Conservation (phyloP, 139 green algal species). For the Micractinium sp. region DNA sequence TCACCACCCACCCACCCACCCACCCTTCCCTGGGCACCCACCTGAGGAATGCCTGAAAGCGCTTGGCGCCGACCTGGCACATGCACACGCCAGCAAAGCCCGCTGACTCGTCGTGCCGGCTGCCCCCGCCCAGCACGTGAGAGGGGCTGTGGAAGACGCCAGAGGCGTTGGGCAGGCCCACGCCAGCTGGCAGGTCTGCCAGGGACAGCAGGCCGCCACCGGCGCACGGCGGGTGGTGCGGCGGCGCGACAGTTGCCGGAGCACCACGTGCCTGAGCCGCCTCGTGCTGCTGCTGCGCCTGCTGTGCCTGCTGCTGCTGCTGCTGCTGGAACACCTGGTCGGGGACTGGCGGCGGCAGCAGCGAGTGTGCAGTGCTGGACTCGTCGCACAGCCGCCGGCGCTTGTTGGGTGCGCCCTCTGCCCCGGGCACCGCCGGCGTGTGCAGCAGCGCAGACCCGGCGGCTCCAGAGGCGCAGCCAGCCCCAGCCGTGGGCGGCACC, state of each 20-base stretch:
- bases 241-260: not conserved
- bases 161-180: not conserved
- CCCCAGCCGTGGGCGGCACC: not conserved
- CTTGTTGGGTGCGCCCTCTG: not conserved
- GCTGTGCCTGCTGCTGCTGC: not conserved
- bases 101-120: not conserved
- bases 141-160: constrained; percentile 4
- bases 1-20: not conserved
- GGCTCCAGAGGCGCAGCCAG: not conserved
- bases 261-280: not conserved
- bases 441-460: not conserved
- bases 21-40: not conserved
- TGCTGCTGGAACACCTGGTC: not conserved
- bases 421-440: not conserved
- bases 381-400: not conserved
- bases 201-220: not conserved
- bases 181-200: not conserved
- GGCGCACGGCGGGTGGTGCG: not conserved
- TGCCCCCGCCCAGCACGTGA: not conserved
- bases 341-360: not conserved
- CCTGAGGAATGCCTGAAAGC: constrained; percentile 14
- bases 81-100: constrained; percentile 6
- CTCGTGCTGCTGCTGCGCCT: not conserved
- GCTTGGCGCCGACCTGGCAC: not conserved
- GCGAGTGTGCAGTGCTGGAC: not conserved